Percentiles rank a stretch among this genome's conserved stretches.
phyloP scores from a whole-genome alignment of 768 basidiomycete genomes.

The Calocybe cyanea region DNA sequence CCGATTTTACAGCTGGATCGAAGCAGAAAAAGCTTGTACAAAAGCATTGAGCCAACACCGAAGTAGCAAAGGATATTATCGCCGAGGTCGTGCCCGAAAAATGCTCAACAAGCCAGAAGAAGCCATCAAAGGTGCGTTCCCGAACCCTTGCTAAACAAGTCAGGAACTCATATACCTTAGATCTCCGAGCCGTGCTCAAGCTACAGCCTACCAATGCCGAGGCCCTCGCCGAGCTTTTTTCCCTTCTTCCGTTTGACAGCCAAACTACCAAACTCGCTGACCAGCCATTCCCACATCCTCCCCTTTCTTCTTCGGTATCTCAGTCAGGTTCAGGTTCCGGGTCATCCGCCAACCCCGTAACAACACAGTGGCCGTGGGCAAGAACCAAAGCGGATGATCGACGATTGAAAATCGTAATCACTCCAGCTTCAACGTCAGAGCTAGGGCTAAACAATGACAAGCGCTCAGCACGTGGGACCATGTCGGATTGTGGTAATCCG shows the following conservation, averaged over 20 bases:
- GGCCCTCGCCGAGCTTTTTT: conserved; percentile 52
- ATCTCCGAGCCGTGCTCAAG: conserved; percentile 56
- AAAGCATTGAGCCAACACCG: conserved; percentile 60
- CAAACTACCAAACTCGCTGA: not conserved
- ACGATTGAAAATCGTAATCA: conserved; percentile 47
- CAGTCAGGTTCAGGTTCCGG: conserved; percentile 19
- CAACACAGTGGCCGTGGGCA: conserved; percentile 50
- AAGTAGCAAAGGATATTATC: conserved; percentile 67
- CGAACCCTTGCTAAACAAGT: not conserved
- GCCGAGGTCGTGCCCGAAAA: conserved; percentile 62
- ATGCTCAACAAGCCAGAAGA: conserved; percentile 55
- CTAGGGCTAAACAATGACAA: conserved; percentile 12
- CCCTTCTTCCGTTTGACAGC: conserved; percentile 29
- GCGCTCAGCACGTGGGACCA: conserved; percentile 8
- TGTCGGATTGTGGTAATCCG: not conserved
- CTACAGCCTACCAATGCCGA: conserved; percentile 65
- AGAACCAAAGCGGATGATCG: conserved; percentile 47
- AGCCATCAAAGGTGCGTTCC: conserved; percentile 51
- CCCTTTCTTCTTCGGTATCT: conserved; percentile 17
- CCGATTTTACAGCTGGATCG: conserved; percentile 51
- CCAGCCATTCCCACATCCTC: not conserved
- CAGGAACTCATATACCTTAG: conserved; percentile 25
- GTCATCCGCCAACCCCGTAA: conserved; percentile 15
- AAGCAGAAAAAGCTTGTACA: conserved; percentile 69
- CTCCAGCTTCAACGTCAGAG: conserved; percentile 37